Base-by-base conservation (phyloP, 768 basidiomycete species). In the Mycena venus region DNA sequence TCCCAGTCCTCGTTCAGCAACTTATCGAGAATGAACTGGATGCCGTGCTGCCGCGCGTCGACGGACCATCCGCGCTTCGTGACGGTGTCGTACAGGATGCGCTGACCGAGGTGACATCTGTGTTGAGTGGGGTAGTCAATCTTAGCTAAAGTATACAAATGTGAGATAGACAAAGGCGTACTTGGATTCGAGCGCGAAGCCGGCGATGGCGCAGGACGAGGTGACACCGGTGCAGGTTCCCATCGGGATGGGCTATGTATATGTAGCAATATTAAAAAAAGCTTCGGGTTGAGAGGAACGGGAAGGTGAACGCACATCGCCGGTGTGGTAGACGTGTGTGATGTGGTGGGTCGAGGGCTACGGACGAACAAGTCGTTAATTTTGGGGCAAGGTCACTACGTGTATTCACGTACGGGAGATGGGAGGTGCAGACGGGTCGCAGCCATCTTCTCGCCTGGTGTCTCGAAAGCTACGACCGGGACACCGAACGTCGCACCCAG, bases 321-420 rank as follows among this genome's bases (percentile, higher is more conserved):
- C 97, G 1, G 94, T 99, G 80, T 99, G 94, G 79, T 95, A 98
- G 10, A 99, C 88, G 79, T 99, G 96, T 0, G 94, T 96, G 49
- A 98, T 87, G 75, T 95, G 94, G 4, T 92, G 90, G 0, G 88
- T 87, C 2, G 92, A 91, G 0, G 93, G 94, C 93, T 94, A 77
- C 27, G 14, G 15, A 36, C 17, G 10, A 70, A 55, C 6, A 55
- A 55, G 38, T n/a, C 29, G 34, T 78, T 2, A 71, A 70, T 17
- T 23, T 36, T 3, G 25, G 10, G 2, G 25, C 14, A 15, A 29
- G 6, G 17, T 49, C 27, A 51, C 12, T 7, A n/a, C 25, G 47
- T 47, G 23, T 36, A 32, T 56, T 44, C 31, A 84, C 90, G 69
- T 75, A 96, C 96, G 2, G 97, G 96, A 10, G 91, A 87, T 3